Base-by-base conservation (phyloP, 129 eudicot genomes). In the Centrapalus pauciflorus region DNA sequence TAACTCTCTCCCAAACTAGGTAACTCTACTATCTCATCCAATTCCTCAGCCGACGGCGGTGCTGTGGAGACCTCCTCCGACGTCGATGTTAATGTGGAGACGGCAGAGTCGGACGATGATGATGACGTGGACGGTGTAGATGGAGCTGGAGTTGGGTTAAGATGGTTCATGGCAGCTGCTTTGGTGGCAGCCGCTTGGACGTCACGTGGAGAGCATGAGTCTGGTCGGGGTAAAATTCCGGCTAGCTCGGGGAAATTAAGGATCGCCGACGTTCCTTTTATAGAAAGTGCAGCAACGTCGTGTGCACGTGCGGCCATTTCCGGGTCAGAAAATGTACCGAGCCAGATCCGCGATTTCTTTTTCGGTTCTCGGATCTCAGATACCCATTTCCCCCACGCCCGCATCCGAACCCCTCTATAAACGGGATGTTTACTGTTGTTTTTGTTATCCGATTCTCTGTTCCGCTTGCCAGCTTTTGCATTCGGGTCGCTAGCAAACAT, bases 171-270 rank as follows among this genome's bases (percentile, higher is more conserved):
- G 3, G 68, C 69, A 4, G 95, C 90, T 9, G 90, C 95, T 80
- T 76, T 48, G 0, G 88, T 73, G 2, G 95, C 90, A 6, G 95
- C 95, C 6, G 79, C 88, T 59, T 84, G 95, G 21, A 87, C 72
- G 38, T 87, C 84, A 32, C 81, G 70, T 3, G 95, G 83, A 0
- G 71, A 34, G 55, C 76, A 41, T 0, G 74, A 55, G 9, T 26
- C 48, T 1, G 95, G 95, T 19, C 88, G 78, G 0, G 95, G 95
- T 24, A 79, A 27, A 7, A 52, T 13, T 17, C 67, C 82, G 13
- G 73, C 72, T 6, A 76, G 70, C 1, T 87, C 86, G 0, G 95
- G 95, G 28, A 87, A 87, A 13, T 87, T 87, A 35, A 87, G 95
- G 34, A 76, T 76, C 7, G 80, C 80, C 9, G 75, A 68, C 5